phyloP scores from a whole-genome alignment of 176 grass and related monocot genomes.

The Phyllostachys edulis region DNA sequence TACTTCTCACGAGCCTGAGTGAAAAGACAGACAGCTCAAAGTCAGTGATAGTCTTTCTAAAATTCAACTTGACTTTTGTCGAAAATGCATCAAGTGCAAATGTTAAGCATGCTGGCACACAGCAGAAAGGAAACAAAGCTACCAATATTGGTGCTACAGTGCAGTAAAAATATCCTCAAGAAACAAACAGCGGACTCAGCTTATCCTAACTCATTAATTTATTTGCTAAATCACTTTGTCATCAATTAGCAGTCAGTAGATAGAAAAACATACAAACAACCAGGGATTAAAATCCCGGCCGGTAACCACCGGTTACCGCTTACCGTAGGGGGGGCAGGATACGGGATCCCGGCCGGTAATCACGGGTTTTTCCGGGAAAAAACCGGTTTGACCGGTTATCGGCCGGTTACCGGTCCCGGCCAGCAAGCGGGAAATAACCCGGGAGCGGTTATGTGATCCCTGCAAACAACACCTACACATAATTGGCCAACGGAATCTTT shows the following conservation, averaged over 20 bases:
- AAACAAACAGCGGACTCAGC: not conserved
- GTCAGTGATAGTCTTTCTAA: not conserved
- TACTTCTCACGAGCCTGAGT: conserved; percentile 84
- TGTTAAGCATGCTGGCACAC: not conserved
- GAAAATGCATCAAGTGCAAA: not conserved
- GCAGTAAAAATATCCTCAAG: not conserved
- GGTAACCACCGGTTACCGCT: no score
- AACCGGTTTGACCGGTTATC: no score
- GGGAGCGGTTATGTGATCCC: no score
- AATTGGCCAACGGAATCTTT: not conserved
- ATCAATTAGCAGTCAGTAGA: not conserved
- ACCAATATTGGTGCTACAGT: not conserved
- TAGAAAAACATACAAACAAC: not conserved
- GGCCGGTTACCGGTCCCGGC: no score
- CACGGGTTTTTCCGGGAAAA: no score
- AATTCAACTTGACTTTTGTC: conserved; percentile 14
- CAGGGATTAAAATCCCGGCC: no score
- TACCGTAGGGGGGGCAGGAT: no score
- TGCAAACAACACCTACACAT: not conserved
- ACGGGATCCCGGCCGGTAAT: no score
- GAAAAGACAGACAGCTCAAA: conserved; percentile 26
- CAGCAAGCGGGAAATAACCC: no score
- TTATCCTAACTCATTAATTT: not conserved
- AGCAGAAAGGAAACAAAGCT: conserved; percentile 23
- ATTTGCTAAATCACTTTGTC: not conserved